A percentile compares a stretch with the other conserved stretches of the same genome.
Evolutionary conservation across 2,329 filamentous ascomycete genomes (phyloP).

Genomic region (Cordyceps javanica): DNA sequence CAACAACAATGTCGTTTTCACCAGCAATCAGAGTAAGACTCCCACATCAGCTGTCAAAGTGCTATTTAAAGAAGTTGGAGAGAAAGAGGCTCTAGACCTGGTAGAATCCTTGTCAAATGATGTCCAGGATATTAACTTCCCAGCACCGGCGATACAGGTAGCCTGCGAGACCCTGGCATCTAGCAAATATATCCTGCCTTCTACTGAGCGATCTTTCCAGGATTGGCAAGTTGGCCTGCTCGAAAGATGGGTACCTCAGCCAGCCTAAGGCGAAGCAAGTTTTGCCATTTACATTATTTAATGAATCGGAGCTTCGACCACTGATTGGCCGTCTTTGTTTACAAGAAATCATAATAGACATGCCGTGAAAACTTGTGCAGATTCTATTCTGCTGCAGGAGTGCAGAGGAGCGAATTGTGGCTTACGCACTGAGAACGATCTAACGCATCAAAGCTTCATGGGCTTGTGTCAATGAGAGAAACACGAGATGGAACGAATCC

Average conservation of each 20-base stretch:
- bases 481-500: too few species aligned
- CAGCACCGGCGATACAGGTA: conserved; percentile 40
- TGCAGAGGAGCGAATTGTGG: too few species aligned
- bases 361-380: too few species aligned
- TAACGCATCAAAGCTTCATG: too few species aligned
- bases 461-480: too few species aligned
- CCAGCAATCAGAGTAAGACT: conserved; percentile 26
- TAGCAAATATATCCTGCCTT: conserved; percentile 49
- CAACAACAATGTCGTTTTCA: conserved; percentile 48
- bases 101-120: conserved; percentile 47
- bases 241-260: conserved; percentile 29
- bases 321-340: too few species aligned
- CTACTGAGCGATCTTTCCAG: conserved; percentile 49
- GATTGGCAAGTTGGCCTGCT: conserved; percentile 64
- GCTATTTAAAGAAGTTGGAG: conserved; percentile 40
- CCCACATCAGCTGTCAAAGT: conserved; percentile 44
- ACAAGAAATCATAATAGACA: too few species aligned
- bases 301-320: background rate
- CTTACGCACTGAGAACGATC: too few species aligned
- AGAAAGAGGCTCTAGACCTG: conserved; percentile 40
- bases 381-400: too few species aligned
- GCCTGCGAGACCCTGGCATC: conserved; percentile 38
- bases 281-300: background rate
- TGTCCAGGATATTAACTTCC: conserved; percentile 54
- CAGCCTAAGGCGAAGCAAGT: conserved; percentile 22